Evolutionary conservation across 306 rosid genomes (phyloP).

Genomic region (Cercis canadensis): DNA sequence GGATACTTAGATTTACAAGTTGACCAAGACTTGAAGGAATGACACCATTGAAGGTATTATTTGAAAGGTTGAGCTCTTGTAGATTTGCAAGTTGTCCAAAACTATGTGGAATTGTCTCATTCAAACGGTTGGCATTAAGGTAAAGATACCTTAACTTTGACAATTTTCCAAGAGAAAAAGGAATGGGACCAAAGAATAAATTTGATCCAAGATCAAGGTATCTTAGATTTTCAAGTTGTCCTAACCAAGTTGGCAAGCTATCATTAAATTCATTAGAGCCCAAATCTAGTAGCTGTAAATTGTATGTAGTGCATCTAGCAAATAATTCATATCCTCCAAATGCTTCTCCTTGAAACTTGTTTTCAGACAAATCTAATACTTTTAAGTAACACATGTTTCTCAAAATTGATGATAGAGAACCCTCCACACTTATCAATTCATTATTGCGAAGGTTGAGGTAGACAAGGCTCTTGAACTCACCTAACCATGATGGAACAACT

Average conservation of each 20-base stretch:
- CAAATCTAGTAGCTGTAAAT: background rate
- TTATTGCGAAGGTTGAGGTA: background rate
- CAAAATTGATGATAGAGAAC: background rate
- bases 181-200: background rate
- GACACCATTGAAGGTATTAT: background rate
- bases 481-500: conserved; percentile 10
- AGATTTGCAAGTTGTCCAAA: background rate
- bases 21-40: background rate
- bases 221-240: background rate
- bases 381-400: background rate
- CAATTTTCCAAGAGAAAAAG: background rate
- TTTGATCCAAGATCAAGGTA: background rate
- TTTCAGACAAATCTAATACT: background rate
- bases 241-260: background rate
- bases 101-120: background rate
- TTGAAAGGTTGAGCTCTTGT: background rate
- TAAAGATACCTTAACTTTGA: background rate
- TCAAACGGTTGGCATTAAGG: background rate
- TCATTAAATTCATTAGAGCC: background rate
- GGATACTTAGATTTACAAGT: background rate
- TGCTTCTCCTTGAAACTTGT: conserved; percentile 1
- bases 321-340: background rate
- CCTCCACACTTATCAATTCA: background rate
- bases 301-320: background rate
- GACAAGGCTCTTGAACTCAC: background rate